phyloP scores from a whole-genome alignment of 208 protist genomes.

The Acanthamoeba healyi region DNA sequence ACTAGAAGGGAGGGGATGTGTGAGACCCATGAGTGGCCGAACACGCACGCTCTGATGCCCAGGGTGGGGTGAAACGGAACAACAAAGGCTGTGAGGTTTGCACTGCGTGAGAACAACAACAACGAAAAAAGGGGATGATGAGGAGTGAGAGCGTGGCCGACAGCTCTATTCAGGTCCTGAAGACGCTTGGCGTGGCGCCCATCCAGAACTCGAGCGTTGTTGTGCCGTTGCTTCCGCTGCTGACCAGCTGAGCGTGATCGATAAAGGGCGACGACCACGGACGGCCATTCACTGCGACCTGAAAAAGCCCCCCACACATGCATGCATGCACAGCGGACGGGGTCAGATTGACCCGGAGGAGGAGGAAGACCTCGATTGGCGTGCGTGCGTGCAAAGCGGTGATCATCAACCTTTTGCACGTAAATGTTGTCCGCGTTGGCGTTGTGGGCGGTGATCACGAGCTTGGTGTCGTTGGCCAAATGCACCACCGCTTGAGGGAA shows the following conservation, averaged over 20 bases:
- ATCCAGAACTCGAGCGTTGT: neutral
- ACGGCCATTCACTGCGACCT: neutral
- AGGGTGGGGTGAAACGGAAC: no score
- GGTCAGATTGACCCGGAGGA: no score
- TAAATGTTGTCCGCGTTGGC: neutral
- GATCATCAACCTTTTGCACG: neutral
- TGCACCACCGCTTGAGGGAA: neutral
- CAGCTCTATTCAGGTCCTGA: no score
- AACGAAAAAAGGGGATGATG: neutral
- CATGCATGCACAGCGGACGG: neutral
- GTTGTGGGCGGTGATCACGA: neutral
- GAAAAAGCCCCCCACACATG: neutral
- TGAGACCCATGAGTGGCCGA: no score
- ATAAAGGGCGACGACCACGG: neutral
- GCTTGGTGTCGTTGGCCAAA: constrained; percentile 3
- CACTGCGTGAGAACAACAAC: neutral
- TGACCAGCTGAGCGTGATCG: neutral
- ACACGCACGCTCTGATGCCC: no score
- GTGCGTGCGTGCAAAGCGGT: no score
- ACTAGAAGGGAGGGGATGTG: no score
- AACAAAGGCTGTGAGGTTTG: neutral
- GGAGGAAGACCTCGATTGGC: no score
- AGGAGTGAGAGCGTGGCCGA: neutral
- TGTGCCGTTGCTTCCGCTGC: neutral
- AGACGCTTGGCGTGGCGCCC: neutral